phyloP scores from a whole-genome alignment of 805 yeast species.

The Blastobotrys chiropterorum region DNA sequence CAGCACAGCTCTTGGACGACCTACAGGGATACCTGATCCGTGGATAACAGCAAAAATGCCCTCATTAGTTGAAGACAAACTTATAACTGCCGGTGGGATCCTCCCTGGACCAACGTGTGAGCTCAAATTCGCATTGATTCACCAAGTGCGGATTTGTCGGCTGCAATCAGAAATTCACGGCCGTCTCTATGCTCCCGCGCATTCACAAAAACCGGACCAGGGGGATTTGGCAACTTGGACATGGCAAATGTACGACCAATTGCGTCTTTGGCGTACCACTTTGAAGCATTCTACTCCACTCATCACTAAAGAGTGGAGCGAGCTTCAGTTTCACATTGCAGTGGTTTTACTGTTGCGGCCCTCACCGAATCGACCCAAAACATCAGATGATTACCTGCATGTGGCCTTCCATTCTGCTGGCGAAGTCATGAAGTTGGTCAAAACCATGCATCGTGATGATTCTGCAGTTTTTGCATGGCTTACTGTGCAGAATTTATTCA shows the following conservation, averaged over 20 bases:
- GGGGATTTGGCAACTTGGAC: conserved; percentile 1
- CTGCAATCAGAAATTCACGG: conserved; percentile 5
- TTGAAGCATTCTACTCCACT: conserved; percentile 2
- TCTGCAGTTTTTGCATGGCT: conserved; percentile 7
- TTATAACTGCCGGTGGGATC: conserved; percentile 2
- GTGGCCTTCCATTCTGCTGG: conserved; percentile 6
- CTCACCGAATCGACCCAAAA: conserved; percentile 4
- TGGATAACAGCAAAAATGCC: conserved; percentile 4
- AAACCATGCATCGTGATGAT: conserved; percentile 5
- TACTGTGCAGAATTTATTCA: conserved; percentile 5
- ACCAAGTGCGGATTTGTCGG: conserved; percentile 3
- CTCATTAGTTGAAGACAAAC: conserved; percentile 1
- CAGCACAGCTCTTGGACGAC: conserved; percentile 1
- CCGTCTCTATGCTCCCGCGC: conserved; percentile 3
- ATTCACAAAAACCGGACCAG: not conserved
- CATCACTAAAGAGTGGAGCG: conserved; percentile 8
- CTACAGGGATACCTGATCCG: conserved; percentile 3
- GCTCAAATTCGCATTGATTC: conserved; percentile 4
- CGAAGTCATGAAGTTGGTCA: conserved; percentile 5
- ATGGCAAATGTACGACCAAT: conserved; percentile 7
- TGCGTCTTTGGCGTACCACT: conserved; percentile 5
- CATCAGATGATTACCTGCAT: conserved; percentile 2
- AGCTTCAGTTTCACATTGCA: conserved; percentile 6
- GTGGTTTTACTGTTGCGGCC: conserved; percentile 4
- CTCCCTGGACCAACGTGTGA: conserved; percentile 2